Evolutionary conservation across 2,329 filamentous ascomycete species (phyloP).

Genomic region (Alternaria arbusti): DNA sequence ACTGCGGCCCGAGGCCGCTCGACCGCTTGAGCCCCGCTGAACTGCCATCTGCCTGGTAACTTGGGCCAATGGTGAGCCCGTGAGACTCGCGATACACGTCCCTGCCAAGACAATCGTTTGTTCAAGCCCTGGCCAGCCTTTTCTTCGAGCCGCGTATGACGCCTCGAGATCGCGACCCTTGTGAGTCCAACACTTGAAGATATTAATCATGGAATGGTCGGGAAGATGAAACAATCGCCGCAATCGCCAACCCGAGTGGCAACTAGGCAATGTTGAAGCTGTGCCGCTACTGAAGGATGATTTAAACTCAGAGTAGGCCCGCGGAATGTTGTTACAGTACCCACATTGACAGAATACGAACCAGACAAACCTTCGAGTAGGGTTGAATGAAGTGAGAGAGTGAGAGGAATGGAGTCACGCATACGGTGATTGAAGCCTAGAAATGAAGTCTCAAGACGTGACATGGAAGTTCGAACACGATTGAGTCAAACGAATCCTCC

Average conservation of each 20-base stretch:
- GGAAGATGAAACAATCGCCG: constrained; percentile 1
- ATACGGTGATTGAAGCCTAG: not conserved
- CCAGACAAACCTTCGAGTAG: not conserved
- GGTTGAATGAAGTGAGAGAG: not conserved
- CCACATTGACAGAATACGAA: not conserved
- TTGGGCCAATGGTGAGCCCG: constrained; percentile 6
- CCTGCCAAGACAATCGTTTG: constrained; percentile 21
- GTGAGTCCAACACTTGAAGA: not conserved
- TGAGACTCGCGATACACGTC: constrained; percentile 8
- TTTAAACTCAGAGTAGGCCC: not conserved
- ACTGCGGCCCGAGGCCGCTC: constrained; percentile 14
- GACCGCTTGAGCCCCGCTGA: constrained; percentile 6
- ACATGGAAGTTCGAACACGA: not conserved
- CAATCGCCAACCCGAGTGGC: not conserved
- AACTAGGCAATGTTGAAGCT: not conserved
- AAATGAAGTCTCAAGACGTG: not conserved
- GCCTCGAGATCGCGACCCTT: not conserved
- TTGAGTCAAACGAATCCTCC: not conserved
- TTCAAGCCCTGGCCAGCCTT: constrained; percentile 2
- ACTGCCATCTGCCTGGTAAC: constrained; percentile 8
- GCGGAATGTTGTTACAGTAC: not conserved
- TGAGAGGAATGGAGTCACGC: not conserved
- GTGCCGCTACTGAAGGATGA: not conserved
- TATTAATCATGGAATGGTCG: constrained; percentile 3
- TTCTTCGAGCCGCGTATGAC: constrained; percentile 7